Evolutionary conservation across 2,329 filamentous ascomycete genomes (phyloP).

Genomic region (Cryoendolithus antarcticus): DNA sequence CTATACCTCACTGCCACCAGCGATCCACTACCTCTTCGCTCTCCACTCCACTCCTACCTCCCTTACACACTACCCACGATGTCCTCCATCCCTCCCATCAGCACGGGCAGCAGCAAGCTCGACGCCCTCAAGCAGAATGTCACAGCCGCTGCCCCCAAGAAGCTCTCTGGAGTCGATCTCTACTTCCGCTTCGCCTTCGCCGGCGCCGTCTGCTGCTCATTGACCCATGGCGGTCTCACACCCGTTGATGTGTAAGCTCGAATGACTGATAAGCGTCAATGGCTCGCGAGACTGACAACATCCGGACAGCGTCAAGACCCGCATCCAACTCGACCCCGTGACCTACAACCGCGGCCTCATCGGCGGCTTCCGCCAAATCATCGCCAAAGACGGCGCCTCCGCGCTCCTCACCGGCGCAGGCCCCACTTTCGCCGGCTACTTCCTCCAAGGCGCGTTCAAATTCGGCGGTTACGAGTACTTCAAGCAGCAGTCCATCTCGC

Average conservation of each 20-base stretch:
- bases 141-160: constrained; percentile 33
- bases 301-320: constrained; percentile 76
- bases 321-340: constrained; percentile 76
- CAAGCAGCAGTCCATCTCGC: constrained; percentile 76
- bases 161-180: constrained; percentile 53
- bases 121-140: constrained; percentile 38
- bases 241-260: constrained; percentile 91
- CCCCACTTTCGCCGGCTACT: constrained; percentile 74
- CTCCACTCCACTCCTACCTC: constrained; percentile 4
- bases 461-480: constrained; percentile 89
- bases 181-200: constrained; percentile 93
- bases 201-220: constrained; percentile 87
- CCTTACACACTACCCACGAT: constrained; percentile 18
- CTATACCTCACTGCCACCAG: too few species aligned
- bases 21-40: too few species aligned
- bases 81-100: constrained; percentile 31
- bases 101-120: constrained; percentile 41
- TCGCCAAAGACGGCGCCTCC: constrained; percentile 67
- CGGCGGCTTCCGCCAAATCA: constrained; percentile 71
- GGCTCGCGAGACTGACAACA: constrained; percentile 30
- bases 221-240: constrained; percentile 89
- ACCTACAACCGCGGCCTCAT: constrained; percentile 79
- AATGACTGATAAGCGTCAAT: neutral
- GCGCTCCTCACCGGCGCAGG: constrained; percentile 72
- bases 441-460: constrained; percentile 82